phyloP scores from a whole-genome alignment of 2,329 filamentous ascomycete genomes.

The Neospermospora avenae region DNA sequence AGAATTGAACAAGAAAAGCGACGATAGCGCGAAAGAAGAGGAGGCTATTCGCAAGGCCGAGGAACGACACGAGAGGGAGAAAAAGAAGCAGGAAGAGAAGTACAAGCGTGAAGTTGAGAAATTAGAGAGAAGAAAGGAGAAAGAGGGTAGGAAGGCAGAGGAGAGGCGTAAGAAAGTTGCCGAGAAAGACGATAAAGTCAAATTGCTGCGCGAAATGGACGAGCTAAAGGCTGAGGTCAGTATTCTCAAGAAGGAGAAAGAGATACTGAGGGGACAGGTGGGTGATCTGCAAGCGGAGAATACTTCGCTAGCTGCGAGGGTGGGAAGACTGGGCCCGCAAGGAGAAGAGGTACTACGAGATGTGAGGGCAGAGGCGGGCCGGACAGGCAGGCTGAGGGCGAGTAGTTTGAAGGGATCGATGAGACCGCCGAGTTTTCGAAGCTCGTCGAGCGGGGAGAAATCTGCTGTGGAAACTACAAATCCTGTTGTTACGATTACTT shows the following conservation, averaged over 20 bases:
- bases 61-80: conserved; percentile 55
- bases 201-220: conserved; percentile 51
- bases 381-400: conserved; percentile 23
- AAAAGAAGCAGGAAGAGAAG: conserved; percentile 9
- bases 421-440: conserved; percentile 15
- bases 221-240: conserved; percentile 50
- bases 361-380: conserved; percentile 24
- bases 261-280: conserved; percentile 52
- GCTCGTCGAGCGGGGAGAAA: conserved; percentile 15
- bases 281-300: conserved; percentile 59
- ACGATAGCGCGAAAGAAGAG: conserved; percentile 49
- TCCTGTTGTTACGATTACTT: neutral
- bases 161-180: conserved; percentile 47
- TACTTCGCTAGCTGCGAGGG: conserved; percentile 51
- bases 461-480: neutral
- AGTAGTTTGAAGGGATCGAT: conserved; percentile 24
- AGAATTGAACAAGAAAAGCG: conserved; percentile 41
- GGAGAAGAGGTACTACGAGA: conserved; percentile 32
- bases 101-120: conserved; percentile 46
- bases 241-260: conserved; percentile 52
- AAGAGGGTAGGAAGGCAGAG: conserved; percentile 35
- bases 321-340: conserved; percentile 44
- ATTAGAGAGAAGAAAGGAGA: conserved; percentile 1
- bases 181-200: conserved; percentile 52
- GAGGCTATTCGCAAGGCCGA: conserved; percentile 53